Evolutionary conservation across 2,329 filamentous ascomycete species (phyloP).

Genomic region (Apiospora phragmitis): DNA sequence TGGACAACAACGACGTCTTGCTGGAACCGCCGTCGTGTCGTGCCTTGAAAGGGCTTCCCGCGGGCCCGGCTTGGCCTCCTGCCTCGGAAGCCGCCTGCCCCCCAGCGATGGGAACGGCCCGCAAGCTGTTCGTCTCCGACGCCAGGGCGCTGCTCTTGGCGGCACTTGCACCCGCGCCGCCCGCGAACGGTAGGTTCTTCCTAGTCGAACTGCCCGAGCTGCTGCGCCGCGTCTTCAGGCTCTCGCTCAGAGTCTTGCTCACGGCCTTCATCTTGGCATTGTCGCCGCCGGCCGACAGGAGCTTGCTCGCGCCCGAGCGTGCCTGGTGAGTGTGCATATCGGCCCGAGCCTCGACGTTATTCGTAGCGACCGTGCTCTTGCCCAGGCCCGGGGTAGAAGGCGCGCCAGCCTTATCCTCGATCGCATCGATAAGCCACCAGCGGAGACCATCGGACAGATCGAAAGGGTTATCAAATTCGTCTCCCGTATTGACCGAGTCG

Average conservation of each 20-base stretch:
- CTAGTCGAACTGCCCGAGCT: slow-evolving; percentile 72
- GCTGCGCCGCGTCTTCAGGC: slow-evolving; percentile 86
- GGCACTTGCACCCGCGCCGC: slow-evolving; percentile 35
- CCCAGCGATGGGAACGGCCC: slow-evolving; percentile 44
- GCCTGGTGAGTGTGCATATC: slow-evolving; percentile 58
- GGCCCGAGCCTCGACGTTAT: slow-evolving; percentile 82
- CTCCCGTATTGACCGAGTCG: slow-evolving; percentile 53
- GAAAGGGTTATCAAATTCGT: slow-evolving; percentile 95
- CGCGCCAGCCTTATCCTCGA: slow-evolving; percentile 88
- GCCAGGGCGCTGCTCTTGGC: slow-evolving; percentile 54
- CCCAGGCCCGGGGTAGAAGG: slow-evolving; percentile 90
- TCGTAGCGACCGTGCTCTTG: slow-evolving; percentile 87
- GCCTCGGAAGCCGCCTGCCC: background rate
- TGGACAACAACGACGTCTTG: background rate
- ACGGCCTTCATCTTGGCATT: slow-evolving; percentile 68
- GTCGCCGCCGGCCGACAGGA: slow-evolving; percentile 34
- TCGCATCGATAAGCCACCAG: slow-evolving; percentile 94
- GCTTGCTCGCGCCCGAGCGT: slow-evolving; percentile 40
- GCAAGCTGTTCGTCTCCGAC: slow-evolving; percentile 61
- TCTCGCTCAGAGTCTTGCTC: slow-evolving; percentile 79
- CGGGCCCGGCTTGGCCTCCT: background rate
- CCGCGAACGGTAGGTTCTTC: slow-evolving; percentile 64
- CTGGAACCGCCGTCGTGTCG: slow-evolving; percentile 22
- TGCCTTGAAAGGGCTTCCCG: slow-evolving; percentile 18
- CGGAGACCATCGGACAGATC: slow-evolving; percentile 91